These are phyloP conservation scores for Hypoxylon lienhwacheense DNA, from an alignment of 495 filamentous ascomycete species.

Conservation along the genomic window DNA sequence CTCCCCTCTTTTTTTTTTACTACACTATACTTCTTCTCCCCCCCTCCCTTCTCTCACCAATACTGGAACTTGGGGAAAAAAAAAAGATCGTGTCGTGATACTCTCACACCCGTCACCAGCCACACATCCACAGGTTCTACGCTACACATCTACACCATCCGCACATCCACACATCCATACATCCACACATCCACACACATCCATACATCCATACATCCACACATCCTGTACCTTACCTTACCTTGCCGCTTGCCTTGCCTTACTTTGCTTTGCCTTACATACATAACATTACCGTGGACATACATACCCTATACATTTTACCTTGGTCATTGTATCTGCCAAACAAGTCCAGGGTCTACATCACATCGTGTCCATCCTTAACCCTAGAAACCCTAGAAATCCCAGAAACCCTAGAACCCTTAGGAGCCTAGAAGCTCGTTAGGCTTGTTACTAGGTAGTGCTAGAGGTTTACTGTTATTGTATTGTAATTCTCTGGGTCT, in stretches of 20 bases:
- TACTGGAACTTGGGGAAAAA: too few relatives aligned
- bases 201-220: too few relatives aligned
- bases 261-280: constrained; percentile 3
- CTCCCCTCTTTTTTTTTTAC: too few relatives aligned
- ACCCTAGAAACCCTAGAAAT: too few relatives aligned
- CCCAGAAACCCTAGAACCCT: too few relatives aligned
- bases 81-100: constrained; percentile 42
- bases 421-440: too few relatives aligned
- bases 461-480: constrained; percentile 29
- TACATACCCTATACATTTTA: constrained; percentile 9
- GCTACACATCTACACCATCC: too few relatives aligned
- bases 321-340: constrained; percentile 34
- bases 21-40: background rate
- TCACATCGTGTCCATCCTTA: constrained; percentile 38
- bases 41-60: background rate
- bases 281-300: background rate
- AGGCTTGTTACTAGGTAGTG: constrained; percentile 8
- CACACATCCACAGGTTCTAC: too few relatives aligned
- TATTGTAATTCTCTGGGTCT: constrained; percentile 22
- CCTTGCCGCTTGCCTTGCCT: background rate
- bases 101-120: constrained; percentile 41
- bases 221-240: too few relatives aligned
- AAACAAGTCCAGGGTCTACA: constrained; percentile 42
- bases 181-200: too few relatives aligned
- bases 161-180: too few relatives aligned